A percentile compares a stretch with the other conserved stretches of the same genome.
Evolutionary conservation across 176 grass and related monocot genomes (phyloP).

Genomic region (Oryza brachyantha): DNA sequence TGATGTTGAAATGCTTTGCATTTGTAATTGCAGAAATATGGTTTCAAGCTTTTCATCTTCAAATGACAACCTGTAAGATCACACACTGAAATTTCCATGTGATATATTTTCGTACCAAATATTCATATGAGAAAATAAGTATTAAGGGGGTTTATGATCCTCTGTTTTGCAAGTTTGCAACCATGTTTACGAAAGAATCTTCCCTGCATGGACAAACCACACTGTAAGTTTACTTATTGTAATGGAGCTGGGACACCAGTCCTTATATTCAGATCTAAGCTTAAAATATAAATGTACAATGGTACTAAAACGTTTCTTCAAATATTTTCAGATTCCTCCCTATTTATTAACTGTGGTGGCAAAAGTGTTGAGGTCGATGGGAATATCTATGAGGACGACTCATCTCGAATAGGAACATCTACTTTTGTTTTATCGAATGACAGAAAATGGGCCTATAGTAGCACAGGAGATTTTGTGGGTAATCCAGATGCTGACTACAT

Average conservation of each 20-base stretch:
- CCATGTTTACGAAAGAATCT: slow-evolving; percentile 65
- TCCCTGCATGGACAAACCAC: slow-evolving; percentile 49
- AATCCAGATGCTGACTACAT: slow-evolving; percentile 64
- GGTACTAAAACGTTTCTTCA: slow-evolving; percentile 19
- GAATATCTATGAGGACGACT: slow-evolving; percentile 60
- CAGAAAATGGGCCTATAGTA: slow-evolving; percentile 80
- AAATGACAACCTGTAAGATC: slow-evolving; percentile 58
- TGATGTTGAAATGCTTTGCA: slow-evolving; percentile 27
- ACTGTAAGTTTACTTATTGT: slow-evolving; percentile 46
- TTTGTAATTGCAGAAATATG: slow-evolving; percentile 74
- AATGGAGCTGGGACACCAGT: background rate
- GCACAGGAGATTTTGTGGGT: slow-evolving; percentile 83
- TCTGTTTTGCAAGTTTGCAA: slow-evolving; percentile 42
- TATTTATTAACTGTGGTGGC: slow-evolving; percentile 93
- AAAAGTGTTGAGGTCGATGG: slow-evolving; percentile 38
- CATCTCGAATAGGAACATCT: slow-evolving; percentile 72
- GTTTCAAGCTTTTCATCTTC: slow-evolving; percentile 65
- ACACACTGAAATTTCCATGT: background rate
- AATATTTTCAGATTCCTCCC: slow-evolving; percentile 63
- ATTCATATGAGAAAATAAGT: background rate
- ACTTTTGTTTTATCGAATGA: slow-evolving; percentile 33
- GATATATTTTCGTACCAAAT: background rate
- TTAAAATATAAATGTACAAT: background rate
- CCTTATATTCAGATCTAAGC: background rate
- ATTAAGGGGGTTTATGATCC: background rate